These are phyloP conservation scores for Lupinus albus DNA, from an alignment of 306 rosid species.

Conservation along the genomic window DNA sequence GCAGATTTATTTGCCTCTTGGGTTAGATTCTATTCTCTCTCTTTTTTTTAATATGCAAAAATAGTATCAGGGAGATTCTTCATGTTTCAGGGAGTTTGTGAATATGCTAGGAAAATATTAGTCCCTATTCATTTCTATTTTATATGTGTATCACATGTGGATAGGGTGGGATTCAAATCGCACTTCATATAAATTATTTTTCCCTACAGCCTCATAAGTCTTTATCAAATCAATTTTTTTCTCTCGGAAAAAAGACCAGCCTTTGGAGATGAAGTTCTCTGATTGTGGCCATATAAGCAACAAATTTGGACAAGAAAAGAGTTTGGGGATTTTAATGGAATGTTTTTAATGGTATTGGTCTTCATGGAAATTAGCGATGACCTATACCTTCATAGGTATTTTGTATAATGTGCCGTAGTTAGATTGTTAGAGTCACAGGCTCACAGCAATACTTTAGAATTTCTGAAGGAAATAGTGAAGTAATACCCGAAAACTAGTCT, in stretches of 20 bases:
- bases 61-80: constrained; percentile 22
- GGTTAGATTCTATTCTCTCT: constrained; percentile 60
- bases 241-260: not conserved
- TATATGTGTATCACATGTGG: not conserved
- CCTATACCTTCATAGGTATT: constrained; percentile 1
- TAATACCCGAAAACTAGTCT: too few relatives aligned
- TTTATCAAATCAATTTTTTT: constrained; percentile 9
- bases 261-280: constrained; percentile 25
- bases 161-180: constrained; percentile 13
- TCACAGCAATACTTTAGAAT: too few relatives aligned
- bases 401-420: not conserved
- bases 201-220: constrained; percentile 22
- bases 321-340: constrained; percentile 18
- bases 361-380: constrained; percentile 22
- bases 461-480: too few relatives aligned
- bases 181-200: constrained; percentile 22
- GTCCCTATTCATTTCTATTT: constrained; percentile 17
- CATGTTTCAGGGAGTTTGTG: constrained; percentile 18
- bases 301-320: constrained; percentile 32
- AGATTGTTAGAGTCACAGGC: not conserved
- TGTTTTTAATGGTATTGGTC: constrained; percentile 14
- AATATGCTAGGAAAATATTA: constrained; percentile 10
- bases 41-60: constrained; percentile 25
- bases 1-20: constrained; percentile 87
- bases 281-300: constrained; percentile 4